Evolutionary conservation across 768 basidiomycete genomes (phyloP), one percentile per base, ranked within the genome.

Genomic region (Pisolithus albus): DNA sequence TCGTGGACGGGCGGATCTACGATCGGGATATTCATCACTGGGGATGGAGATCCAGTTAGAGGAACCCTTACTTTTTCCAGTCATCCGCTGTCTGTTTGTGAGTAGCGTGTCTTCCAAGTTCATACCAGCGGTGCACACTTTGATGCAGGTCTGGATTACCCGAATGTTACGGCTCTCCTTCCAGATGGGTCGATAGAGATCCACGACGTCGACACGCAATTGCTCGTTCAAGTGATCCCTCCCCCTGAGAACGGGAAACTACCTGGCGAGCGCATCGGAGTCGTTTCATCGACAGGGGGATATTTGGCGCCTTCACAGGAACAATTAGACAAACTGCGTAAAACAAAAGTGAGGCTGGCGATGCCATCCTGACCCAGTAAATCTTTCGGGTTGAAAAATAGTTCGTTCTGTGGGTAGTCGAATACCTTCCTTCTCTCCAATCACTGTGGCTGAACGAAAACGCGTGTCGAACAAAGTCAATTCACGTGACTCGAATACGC

Each of bases 11-110:
- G 90, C 13, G 70, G 75, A 4, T 82, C 78, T 48, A 88, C 89
- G 0, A 72, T 97, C 38, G 94, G 94, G 0, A 71, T 98, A 9
- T 98, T 97, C 59, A 75, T 97, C 56, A 90, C 80, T 13, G 80
- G 83, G 0, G 79, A 81, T 2, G 93, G 92, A 0, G 92, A 95
- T 65, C 92, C 94, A 5, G 84, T 92, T 7, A 78, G 93, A 43
- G 92, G 92, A 2, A 94, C 93, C 2, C 70, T 96, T 41, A 80
- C 91, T 62, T 96, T 92, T 90, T 76, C 82, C 3, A 78, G 73
- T 46, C 83, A 94, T 72, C 90, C 92, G 0, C 70, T 81, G 21
- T 78, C 83, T 18, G 71, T 92, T 36, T 83, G 91, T 93, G 61
- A 62, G 87, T 79, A 34, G 4, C 7, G 8, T 21, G 3, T 37